Evolutionary conservation across 106 monocot species (phyloP).

Genomic region (Acorus gramineus): DNA sequence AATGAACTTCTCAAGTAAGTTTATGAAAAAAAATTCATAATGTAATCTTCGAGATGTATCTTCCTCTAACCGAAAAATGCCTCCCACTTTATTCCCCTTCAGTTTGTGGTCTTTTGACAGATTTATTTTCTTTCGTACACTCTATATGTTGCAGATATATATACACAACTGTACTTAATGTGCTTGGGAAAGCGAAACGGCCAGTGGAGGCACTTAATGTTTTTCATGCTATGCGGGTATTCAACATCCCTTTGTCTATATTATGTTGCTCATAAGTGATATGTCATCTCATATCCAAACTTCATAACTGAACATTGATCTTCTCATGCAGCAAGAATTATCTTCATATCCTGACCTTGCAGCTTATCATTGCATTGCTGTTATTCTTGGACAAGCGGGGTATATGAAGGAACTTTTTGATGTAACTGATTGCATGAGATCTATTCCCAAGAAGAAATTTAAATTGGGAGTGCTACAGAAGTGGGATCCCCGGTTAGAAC

Average conservation of each 20-base stretch:
- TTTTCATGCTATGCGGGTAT: slow-evolving; percentile 87
- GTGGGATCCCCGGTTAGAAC: slow-evolving; percentile 84
- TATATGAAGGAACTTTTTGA: slow-evolving; percentile 94
- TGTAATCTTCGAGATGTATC: too few species aligned
- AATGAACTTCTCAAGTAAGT: too few species aligned
- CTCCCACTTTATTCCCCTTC: too few species aligned
- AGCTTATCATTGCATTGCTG: slow-evolving; percentile 94
- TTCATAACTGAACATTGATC: slow-evolving; percentile 9
- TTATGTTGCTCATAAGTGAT: neutral
- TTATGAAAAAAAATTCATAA: too few species aligned
- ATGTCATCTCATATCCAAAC: neutral
- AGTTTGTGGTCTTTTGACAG: too few species aligned
- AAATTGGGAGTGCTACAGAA: slow-evolving; percentile 61
- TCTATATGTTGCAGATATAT: slow-evolving; percentile 50
- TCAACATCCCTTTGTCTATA: neutral
- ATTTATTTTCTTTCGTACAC: too few species aligned
- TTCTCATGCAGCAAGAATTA: slow-evolving; percentile 59
- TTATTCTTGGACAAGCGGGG: slow-evolving; percentile 89
- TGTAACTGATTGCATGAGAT: slow-evolving; percentile 90
- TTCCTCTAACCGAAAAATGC: too few species aligned
- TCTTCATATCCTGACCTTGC: slow-evolving; percentile 95
- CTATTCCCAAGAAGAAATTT: slow-evolving; percentile 61
- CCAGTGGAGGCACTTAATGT: slow-evolving; percentile 88
- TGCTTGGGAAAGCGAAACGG: slow-evolving; percentile 88
- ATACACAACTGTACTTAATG: slow-evolving; percentile 82